Base-by-base conservation (phyloP, 129 eudicot genomes). In the Arctium lappa region DNA sequence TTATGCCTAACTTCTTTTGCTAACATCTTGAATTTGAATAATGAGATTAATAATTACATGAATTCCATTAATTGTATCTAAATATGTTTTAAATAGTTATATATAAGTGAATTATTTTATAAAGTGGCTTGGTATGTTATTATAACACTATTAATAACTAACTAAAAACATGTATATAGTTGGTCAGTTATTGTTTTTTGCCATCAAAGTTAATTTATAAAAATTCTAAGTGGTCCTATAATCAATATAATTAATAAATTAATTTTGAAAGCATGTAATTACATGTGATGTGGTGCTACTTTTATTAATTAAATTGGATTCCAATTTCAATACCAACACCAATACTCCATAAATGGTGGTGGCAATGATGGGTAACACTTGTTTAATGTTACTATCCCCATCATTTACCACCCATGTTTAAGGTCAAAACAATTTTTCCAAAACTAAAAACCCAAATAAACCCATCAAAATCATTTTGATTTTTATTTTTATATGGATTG, bases 351-450 rank as follows among this genome's bases (percentile, higher is more conserved):
- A 13, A 63, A 84, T 36, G 79, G 87, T 84, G 83, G 30, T 77
- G 75, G 75, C 56, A 79, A 78, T 84, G 80, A 84, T 84, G 87
- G 18, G 66, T 84, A 38, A 75, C 85, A 82, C 80, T 62, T 16
- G 75, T 44, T 82, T 80, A 76, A 69, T 74, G 40, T 30, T 9
- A 6, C 40, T 66, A 69, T 34, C 11, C 30, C 22, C 81, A 82
- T 82, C 81, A 82, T 82, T 82, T 82, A 22, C 27, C 68, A 12
- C 72, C 81, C 86, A 83, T 83, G 86, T 76, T 83, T 34, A 48
- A n/a, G 72, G 72, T 76, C 77, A 83, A 76, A 83, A 83, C 60
- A 34, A 48, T 27, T 16, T 12, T 18, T n/a, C n/a, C 30, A 72
- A 22, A 82, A 66, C 31, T 8, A 40, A 46, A 34, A 75, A 42